phyloP scores from a whole-genome alignment of 2,329 filamentous ascomycete species.

The Immersiporthe knoxdaviesiana region DNA sequence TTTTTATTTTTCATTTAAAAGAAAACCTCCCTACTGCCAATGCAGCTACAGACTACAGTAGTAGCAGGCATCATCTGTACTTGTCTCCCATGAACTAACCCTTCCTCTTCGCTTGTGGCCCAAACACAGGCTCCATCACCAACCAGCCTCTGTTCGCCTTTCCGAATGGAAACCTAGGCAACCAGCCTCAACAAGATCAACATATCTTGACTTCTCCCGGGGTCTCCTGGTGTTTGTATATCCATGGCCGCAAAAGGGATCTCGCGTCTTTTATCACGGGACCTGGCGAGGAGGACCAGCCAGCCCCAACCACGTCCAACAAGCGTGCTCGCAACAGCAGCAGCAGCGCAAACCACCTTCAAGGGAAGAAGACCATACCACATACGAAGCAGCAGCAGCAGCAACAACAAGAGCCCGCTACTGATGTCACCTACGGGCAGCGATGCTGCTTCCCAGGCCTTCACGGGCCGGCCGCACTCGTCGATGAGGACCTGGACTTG shows the following conservation, averaged over 20 bases:
- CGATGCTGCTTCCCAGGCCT: constrained; percentile 71
- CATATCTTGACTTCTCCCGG: not conserved
- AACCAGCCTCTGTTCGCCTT: too few relatives aligned
- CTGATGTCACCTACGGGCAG: constrained; percentile 71
- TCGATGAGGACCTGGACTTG: constrained; percentile 65
- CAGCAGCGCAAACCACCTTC: too few relatives aligned
- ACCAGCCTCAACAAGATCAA: not conserved
- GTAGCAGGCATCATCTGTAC: too few relatives aligned
- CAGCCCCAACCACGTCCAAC: constrained; percentile 21
- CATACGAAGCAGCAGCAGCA: constrained; percentile 39
- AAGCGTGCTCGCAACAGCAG: constrained; percentile 34
- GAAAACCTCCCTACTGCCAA: too few relatives aligned
- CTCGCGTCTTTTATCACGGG: constrained; percentile 22
- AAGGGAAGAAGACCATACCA: constrained; percentile 40
- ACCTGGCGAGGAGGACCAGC: constrained; percentile 31
- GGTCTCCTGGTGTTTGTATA: not conserved
- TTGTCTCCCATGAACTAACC: too few relatives aligned
- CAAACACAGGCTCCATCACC: too few relatives aligned
- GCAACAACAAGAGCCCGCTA: constrained; percentile 42
- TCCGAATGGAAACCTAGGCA: too few relatives aligned
- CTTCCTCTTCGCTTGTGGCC: too few relatives aligned
- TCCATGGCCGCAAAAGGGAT: constrained; percentile 35
- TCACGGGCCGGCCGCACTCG: constrained; percentile 49
- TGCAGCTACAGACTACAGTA: too few relatives aligned
- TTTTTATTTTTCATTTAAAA: too few relatives aligned